phyloP scores from a whole-genome alignment of 192 early-diverging fungal genomes.

The Phlyctochytrium planicorne region DNA sequence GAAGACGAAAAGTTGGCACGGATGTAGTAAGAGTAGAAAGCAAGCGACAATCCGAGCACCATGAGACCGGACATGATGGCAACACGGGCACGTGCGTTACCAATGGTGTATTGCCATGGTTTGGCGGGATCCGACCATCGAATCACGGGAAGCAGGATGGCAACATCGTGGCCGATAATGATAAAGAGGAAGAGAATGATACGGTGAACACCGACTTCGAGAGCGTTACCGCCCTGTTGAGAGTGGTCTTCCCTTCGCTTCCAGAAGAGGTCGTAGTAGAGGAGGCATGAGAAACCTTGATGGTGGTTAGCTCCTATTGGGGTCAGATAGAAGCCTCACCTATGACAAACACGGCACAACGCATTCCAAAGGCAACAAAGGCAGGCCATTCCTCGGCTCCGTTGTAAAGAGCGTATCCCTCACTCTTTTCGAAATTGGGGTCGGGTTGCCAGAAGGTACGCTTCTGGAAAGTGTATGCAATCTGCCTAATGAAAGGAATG shows the following conservation, averaged over 20 bases:
- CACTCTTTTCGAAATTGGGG: not conserved
- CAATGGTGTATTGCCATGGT: not conserved
- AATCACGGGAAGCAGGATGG: not conserved
- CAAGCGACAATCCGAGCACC: not conserved
- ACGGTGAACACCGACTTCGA: conserved; percentile 5
- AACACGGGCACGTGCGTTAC: not conserved
- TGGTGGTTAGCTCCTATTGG: not conserved
- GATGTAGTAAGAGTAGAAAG: not conserved
- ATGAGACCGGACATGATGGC: not conserved
- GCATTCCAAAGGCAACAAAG: not conserved
- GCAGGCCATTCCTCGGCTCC: conserved; percentile 9
- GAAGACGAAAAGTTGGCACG: not conserved
- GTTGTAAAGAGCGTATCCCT: conserved; percentile 5
- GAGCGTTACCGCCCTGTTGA: not conserved
- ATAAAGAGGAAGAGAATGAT: not conserved
- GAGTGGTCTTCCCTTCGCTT: not conserved
- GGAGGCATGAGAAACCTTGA: not conserved
- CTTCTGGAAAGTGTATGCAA: not conserved
- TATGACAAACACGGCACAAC: not conserved
- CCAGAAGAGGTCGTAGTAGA: conserved; percentile 4
- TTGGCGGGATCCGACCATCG: not conserved
- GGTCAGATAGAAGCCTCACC: not conserved
- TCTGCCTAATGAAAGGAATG: not conserved
- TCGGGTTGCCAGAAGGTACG: conserved; percentile 5
- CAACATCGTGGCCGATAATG: not conserved